Evolutionary conservation across 1,284 basidiomycete species (phyloP), one percentile per base, ranked within the genome.

Genomic region (Ganoderma leucocontextum): DNA sequence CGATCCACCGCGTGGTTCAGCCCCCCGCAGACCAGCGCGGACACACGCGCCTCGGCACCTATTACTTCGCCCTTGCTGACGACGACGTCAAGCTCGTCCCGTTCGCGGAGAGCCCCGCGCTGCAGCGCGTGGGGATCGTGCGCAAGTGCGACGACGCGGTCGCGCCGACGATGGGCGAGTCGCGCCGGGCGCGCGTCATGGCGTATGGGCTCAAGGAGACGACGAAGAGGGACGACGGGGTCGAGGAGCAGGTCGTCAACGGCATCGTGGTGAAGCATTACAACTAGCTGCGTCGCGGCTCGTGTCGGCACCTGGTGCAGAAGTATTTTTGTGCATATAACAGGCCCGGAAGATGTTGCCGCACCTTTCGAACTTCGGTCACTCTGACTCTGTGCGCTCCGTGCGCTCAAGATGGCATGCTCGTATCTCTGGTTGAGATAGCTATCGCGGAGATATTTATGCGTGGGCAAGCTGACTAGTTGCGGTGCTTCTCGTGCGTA

Each of bases 251-350:
- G 70, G 62, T 81, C 25, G 77, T 86, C 64, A 79, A 79, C n/a
- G 84, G 84, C 3, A 74, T 84, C 0, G 69, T 84, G 22, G 80
- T 85, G 39, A 82, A 79, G 73, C 83, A 85, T 64, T 85, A 82
- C 75, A 85, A 79, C 66, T 86, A 13, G 47, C 19, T n/a, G 41
- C 41, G 13, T 17, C 41, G 13, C 13, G 13, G 41, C 41, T 2
- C 41, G 41, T 41, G 41, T 13, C 17, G 41, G 13, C 17, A 3
- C 13, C 0, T 17, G 6, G 13, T 15, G 12, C 41, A 29, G 29
- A 29, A 29, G 29, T 29, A 41, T 41, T 15, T 15, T 41, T 15
- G 41, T 13, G 17, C 41, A 41, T 29, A 29, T 29, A 29, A 29
- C 29, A 29, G 1, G 29, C 29, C 29, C 29, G 29, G 29, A 29